These are phyloP conservation scores for Echinochloa phyllopogon DNA, from an alignment of 176 grass and related monocot genomes.

Conservation along the genomic window DNA sequence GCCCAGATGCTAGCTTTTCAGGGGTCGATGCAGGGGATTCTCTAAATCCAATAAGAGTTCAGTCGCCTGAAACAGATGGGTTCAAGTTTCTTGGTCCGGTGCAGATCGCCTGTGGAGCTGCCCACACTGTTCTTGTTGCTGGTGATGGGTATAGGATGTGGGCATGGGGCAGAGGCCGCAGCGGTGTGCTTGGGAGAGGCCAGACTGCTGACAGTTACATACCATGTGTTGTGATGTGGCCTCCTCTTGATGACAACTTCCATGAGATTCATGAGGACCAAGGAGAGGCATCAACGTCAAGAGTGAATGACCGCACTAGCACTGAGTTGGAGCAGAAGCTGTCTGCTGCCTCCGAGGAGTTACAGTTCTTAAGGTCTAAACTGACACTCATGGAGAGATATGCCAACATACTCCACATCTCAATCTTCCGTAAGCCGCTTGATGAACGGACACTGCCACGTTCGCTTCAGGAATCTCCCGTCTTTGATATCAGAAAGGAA, in stretches of 20 bases:
- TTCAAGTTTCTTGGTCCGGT: constrained; percentile 72
- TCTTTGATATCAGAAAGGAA: constrained; percentile 90
- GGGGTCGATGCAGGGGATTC: constrained; percentile 91
- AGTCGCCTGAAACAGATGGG: constrained; percentile 78
- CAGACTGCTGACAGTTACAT: constrained; percentile 71
- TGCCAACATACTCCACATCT: constrained; percentile 89
- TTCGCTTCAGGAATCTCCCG: constrained; percentile 68
- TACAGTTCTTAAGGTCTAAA: constrained; percentile 66
- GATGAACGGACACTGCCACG: constrained; percentile 68
- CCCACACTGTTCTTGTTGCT: constrained; percentile 95
- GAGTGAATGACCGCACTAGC: constrained; percentile 26
- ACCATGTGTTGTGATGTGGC: constrained; percentile 81
- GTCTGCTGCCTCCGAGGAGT: constrained; percentile 64
- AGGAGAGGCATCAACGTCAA: constrained; percentile 40
- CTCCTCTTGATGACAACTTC: constrained; percentile 63
- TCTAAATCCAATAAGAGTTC: constrained; percentile 69
- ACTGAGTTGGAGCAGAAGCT: constrained; percentile 65
- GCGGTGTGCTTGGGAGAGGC: constrained; percentile 79
- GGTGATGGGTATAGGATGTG: constrained; percentile 92
- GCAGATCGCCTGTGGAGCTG: constrained; percentile 86
- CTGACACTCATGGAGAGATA: constrained; percentile 84
- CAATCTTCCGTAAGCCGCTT: constrained; percentile 86
- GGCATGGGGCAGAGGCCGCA: constrained; percentile 92
- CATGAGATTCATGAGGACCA: constrained; percentile 44
- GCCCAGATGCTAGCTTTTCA: constrained; percentile 81